A percentile compares a stretch with the other conserved stretches of the same genome.
These are phyloP conservation scores for Coemansia linderi DNA, from an alignment of 371 early-diverging fungal species.

Conservation along the genomic window DNA sequence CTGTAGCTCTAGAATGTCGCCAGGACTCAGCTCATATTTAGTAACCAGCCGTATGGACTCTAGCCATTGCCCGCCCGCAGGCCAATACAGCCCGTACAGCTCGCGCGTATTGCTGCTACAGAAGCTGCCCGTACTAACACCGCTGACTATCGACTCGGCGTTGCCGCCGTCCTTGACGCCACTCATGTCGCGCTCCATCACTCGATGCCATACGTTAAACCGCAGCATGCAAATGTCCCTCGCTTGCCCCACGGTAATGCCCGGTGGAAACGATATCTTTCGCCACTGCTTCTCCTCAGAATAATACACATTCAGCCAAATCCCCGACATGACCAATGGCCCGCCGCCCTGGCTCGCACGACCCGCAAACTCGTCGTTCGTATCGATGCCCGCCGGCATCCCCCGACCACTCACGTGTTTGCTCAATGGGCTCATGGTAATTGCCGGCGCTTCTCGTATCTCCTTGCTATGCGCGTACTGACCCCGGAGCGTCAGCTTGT, in stretches of 20 bases:
- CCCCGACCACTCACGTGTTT: conserved; percentile 4
- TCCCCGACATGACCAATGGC: conserved; percentile 4
- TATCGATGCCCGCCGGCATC: conserved; percentile 4
- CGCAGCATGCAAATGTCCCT: conserved; percentile 51
- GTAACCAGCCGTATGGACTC: conserved; percentile 22
- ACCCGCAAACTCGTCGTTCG: conserved; percentile 4
- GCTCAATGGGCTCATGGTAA: not conserved
- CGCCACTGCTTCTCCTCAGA: conserved; percentile 29
- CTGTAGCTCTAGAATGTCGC: conserved; percentile 49
- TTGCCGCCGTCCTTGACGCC: not conserved
- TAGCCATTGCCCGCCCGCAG: conserved; percentile 40
- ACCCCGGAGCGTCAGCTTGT: conserved; percentile 9
- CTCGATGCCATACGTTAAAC: conserved; percentile 48
- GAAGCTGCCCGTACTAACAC: not conserved
- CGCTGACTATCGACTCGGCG: not conserved
- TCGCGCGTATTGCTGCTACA: conserved; percentile 18
- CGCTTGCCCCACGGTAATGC: conserved; percentile 45
- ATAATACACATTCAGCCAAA: conserved; percentile 31
- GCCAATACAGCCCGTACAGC: conserved; percentile 50
- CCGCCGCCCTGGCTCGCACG: not conserved
- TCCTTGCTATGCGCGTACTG: conserved; percentile 12
- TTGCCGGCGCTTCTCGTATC: not conserved
- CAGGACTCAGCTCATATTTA: conserved; percentile 18
- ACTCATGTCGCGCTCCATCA: conserved; percentile 26
- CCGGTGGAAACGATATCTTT: conserved; percentile 44